Percentiles rank a stretch among this genome's conserved stretches.
Evolutionary conservation across 306 rosid genomes (phyloP).

Genomic region (Amphicarpaea edgeworthii): DNA sequence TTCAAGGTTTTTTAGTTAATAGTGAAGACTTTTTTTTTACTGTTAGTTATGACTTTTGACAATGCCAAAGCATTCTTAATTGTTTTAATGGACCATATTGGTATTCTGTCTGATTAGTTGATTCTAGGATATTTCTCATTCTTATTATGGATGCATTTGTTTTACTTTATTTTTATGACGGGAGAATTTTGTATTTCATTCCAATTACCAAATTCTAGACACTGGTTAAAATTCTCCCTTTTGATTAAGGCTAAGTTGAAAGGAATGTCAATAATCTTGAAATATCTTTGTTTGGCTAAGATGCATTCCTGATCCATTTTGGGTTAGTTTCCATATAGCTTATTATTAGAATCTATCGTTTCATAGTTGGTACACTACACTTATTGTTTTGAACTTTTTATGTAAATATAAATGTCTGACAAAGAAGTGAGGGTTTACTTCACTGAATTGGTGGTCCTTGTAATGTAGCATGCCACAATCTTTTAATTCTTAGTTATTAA

Average conservation of each 20-base stretch:
- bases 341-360: not conserved
- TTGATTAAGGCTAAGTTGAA: conserved; percentile 23
- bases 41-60: not conserved
- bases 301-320: conserved; percentile 33
- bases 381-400: not conserved
- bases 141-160: conserved; percentile 28
- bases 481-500: conserved; percentile 23
- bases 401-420: conserved; percentile 25
- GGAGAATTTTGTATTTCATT: conserved; percentile 31
- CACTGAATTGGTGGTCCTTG: conserved; percentile 29
- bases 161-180: not conserved
- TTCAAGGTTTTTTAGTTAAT: conserved; percentile 13
- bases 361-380: conserved; percentile 7
- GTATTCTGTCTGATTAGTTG: not conserved
- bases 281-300: conserved; percentile 2
- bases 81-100: not conserved
- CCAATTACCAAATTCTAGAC: not conserved
- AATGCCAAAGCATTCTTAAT: not conserved
- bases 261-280: conserved; percentile 12
- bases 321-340: not conserved
- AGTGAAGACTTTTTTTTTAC: not conserved
- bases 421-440: conserved; percentile 33
- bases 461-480: conserved; percentile 30
- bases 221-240: not conserved
- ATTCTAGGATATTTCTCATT: conserved; percentile 2